These are phyloP conservation scores for Yarrowia sp. DNA, from an alignment of 805 yeast genomes.

Conservation along the genomic window DNA sequence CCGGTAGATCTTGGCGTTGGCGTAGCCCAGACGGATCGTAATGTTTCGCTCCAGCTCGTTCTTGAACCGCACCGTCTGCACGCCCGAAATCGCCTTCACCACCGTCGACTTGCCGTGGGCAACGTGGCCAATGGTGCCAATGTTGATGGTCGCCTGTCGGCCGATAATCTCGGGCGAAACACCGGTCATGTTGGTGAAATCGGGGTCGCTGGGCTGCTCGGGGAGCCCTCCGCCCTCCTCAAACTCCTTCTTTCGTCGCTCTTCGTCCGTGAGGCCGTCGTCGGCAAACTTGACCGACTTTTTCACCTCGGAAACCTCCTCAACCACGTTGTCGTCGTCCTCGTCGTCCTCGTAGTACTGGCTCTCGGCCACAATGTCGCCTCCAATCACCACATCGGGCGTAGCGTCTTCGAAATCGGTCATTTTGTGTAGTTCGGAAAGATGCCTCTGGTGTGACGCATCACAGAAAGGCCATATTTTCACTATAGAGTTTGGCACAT, in stretches of 20 bases:
- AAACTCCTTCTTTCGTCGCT: constrained; percentile 75
- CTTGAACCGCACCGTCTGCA: constrained; percentile 98
- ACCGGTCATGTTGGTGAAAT: constrained; percentile 77
- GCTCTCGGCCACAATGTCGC: constrained; percentile 42
- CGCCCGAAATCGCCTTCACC: constrained; percentile 95
- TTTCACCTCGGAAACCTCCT: constrained; percentile 46
- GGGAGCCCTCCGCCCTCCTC: constrained; percentile 99
- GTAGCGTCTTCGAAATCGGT: constrained; percentile 80
- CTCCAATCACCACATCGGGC: constrained; percentile 79
- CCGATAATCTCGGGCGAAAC: constrained; percentile 86
- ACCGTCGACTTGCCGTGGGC: constrained; percentile 95
- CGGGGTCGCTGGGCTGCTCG: constrained; percentile 90
- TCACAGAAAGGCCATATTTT: background rate
- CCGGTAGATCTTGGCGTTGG: constrained; percentile 96
- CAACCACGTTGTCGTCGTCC: constrained; percentile 48
- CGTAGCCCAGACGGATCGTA: constrained; percentile 97
- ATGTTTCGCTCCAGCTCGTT: constrained; percentile 98
- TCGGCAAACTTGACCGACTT: constrained; percentile 85
- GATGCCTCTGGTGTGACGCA: constrained; percentile 6
- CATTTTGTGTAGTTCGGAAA: constrained; percentile 27
- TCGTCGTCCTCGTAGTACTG: constrained; percentile 45
- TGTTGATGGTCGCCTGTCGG: constrained; percentile 98
- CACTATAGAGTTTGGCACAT: constrained; percentile 6
- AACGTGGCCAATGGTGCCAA: constrained; percentile 96
- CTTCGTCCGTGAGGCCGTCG: constrained; percentile 64